phyloP scores from a whole-genome alignment of 148 eudicot species.

The Amaranthus hypochondriacus region DNA sequence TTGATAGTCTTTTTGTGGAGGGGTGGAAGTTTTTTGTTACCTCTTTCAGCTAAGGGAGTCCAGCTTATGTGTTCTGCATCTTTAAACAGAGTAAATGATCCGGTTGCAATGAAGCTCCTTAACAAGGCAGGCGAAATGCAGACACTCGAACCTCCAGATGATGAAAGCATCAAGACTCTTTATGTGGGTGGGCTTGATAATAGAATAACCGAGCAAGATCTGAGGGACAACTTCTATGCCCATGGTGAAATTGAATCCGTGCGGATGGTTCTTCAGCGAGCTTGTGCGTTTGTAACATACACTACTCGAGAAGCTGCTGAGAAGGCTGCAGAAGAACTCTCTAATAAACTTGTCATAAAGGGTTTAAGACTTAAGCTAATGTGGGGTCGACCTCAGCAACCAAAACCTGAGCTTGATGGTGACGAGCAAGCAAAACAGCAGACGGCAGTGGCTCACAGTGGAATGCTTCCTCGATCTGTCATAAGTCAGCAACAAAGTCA shows the following conservation, averaged over 20 bases:
- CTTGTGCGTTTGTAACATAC: slow-evolving; percentile 92
- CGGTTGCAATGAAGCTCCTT: slow-evolving; percentile 88
- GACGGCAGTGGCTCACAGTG: slow-evolving; percentile 73
- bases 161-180: slow-evolving; percentile 85
- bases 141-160: slow-evolving; percentile 78
- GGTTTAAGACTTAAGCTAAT: slow-evolving; percentile 83
- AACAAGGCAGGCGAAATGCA: slow-evolving; percentile 98
- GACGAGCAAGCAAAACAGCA: slow-evolving; percentile 53
- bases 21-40: too few species aligned
- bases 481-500: slow-evolving; percentile 85
- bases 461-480: slow-evolving; percentile 85
- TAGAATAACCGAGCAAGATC: slow-evolving; percentile 78
- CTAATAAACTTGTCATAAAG: slow-evolving; percentile 86
- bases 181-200: slow-evolving; percentile 92
- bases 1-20: too few species aligned
- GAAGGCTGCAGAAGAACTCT: slow-evolving; percentile 93
- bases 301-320: slow-evolving; percentile 95
- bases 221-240: slow-evolving; percentile 81
- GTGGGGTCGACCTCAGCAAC: slow-evolving; percentile 95
- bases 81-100: slow-evolving; percentile 78
- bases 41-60: too few species aligned
- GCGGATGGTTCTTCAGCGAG: slow-evolving; percentile 78
- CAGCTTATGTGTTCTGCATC: too few species aligned
- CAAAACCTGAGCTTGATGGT: slow-evolving; percentile 55
- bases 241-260: slow-evolving; percentile 94